phyloP scores from a whole-genome alignment of 192 early-diverging fungal species.

The Linderina pennispora region DNA sequence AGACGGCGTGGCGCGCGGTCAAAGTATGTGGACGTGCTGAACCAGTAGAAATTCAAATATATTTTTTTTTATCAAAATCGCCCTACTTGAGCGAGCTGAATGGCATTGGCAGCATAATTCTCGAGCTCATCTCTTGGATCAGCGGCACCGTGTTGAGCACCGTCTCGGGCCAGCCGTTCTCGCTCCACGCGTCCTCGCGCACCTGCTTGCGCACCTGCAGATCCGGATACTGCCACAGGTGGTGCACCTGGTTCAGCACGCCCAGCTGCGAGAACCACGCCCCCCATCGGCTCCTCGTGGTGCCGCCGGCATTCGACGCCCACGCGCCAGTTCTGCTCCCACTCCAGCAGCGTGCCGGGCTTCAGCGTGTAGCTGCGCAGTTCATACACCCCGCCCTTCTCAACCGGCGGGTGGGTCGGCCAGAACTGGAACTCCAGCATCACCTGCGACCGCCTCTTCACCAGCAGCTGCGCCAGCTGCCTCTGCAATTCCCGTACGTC shows the following conservation, averaged over 20 bases:
- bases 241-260: conserved; percentile 81
- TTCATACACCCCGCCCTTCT: conserved; percentile 83
- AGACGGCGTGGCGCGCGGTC: conserved; percentile 40
- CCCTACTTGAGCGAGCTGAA: conserved; percentile 71
- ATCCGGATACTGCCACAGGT: conserved; percentile 88
- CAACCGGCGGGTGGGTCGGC: conserved; percentile 70
- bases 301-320: conserved; percentile 83
- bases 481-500: conserved; percentile 62
- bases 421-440: conserved; percentile 93
- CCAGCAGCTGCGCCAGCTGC: conserved; percentile 63
- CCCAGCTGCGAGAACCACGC: conserved; percentile 96
- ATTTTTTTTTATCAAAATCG: no score
- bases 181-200: conserved; percentile 88
- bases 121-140: conserved; percentile 74
- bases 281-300: conserved; percentile 87
- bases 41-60: conserved; percentile 12
- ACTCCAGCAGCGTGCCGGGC: conserved; percentile 86
- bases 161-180: conserved; percentile 90
- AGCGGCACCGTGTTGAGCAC: conserved; percentile 84
- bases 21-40: conserved; percentile 49
- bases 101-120: conserved; percentile 66
- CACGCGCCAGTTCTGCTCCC: conserved; percentile 85
- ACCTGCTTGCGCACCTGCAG: conserved; percentile 83
- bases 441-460: conserved; percentile 71
- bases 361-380: conserved; percentile 81